Percentiles rank a stretch among this genome's conserved stretches.
These are phyloP conservation scores for Trypanosoma rangeli DNA, from an alignment of 208 protist genomes.

Conservation along the genomic window DNA sequence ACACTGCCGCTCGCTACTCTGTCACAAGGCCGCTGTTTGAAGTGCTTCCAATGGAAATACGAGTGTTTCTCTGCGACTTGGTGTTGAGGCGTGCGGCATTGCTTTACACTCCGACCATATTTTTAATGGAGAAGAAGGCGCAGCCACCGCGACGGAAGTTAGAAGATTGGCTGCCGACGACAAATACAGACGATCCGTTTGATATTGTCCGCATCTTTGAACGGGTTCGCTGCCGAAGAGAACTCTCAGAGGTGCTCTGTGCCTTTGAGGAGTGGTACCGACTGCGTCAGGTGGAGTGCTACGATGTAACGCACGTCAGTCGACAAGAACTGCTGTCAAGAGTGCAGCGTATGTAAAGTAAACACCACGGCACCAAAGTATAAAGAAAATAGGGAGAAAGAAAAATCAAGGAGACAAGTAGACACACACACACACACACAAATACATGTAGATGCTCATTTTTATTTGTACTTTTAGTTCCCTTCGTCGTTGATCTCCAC, in stretches of 20 bases:
- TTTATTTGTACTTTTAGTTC: slow-evolving; percentile 3
- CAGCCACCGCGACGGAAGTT: background rate
- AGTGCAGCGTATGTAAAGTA: slow-evolving; percentile 25
- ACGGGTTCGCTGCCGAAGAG: slow-evolving; percentile 28
- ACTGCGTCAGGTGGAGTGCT: slow-evolving; percentile 58
- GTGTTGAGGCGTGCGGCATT: slow-evolving; percentile 27
- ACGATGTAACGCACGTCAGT: slow-evolving; percentile 38
- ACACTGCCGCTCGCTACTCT: slow-evolving; percentile 27
- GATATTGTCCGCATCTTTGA: slow-evolving; percentile 54
- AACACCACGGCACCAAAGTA: background rate
- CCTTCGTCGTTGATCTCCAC: slow-evolving; percentile 5
- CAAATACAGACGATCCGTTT: slow-evolving; percentile 15
- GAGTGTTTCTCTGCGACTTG: slow-evolving; percentile 45
- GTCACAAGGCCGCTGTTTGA: slow-evolving; percentile 26
- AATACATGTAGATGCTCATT: background rate
- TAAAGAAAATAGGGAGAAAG: slow-evolving; percentile 4
- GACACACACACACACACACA: background rate
- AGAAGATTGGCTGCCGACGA: background rate
- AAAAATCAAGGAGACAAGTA: background rate
- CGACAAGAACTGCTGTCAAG: slow-evolving; percentile 22
- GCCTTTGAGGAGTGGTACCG: slow-evolving; percentile 85
- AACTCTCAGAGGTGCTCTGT: slow-evolving; percentile 48
- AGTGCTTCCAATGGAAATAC: slow-evolving; percentile 39
- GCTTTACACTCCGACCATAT: slow-evolving; percentile 46
- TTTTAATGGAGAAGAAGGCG: slow-evolving; percentile 13